Evolutionary conservation across 2,329 filamentous ascomycete genomes (phyloP), one percentile per base, ranked within the genome.

Genomic region (Ophiocordyceps camponoti-leonardi): DNA sequence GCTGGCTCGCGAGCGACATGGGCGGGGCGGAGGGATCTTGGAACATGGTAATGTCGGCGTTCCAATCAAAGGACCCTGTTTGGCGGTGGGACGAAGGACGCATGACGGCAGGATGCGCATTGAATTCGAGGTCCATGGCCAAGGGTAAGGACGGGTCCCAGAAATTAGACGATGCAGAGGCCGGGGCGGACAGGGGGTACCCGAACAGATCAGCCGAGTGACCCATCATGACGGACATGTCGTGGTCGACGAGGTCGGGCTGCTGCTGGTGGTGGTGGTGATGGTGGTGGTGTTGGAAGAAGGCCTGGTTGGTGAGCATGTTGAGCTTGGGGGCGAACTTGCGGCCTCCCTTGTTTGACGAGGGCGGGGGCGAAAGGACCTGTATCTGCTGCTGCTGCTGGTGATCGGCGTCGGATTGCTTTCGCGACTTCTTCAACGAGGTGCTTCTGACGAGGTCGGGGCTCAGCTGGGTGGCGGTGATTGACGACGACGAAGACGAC

Each of bases 41-140:
- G 52, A 75, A 76, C 46, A 77, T 66, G 45, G 74, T 72, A 47
- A 69, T 68, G 19, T 68, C 63, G 49, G 67, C 68, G 43, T 67
- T 67, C 76, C 76, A 79, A 56, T 79, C 75, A 45, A 74, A 65
- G 0, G 74, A 72, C 40, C 63, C 69, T 49, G 69, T 67, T 26
- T 67, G 60, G 40, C 68, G 67, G 39, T 76, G 63, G 2, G 62
- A 53, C 41, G 56, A 56, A 18, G 54, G 47, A 19, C 58, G 56
- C 46, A 75, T 74, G 31, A 72, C 58, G 19, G 62, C 55, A 19
- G 61, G 63, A 19, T 67, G 59, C 18, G 63, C 58, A 42, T 63
- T 60, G 48, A 79, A 79, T 53, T 79, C 75, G 45, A 81, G 60
- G 47, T 79, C 75, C 72, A 81, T 77, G 22, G 63, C 67, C 67